Evolutionary conservation across 495 filamentous ascomycete genomes (phyloP), one percentile per base, ranked within the genome.

Genomic region (Penicillium daleae): DNA sequence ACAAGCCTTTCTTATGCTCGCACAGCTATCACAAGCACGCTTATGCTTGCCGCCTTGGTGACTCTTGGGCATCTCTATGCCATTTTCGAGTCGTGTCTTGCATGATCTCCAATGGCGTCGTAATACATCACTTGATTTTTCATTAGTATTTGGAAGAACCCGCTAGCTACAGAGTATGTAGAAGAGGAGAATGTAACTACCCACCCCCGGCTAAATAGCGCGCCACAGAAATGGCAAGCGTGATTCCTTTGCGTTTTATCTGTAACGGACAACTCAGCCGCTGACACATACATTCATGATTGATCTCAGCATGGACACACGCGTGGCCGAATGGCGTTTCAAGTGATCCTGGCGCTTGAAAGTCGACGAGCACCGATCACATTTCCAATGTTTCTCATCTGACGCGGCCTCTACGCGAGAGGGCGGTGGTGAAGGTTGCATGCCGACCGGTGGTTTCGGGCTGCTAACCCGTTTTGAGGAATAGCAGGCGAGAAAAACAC

Each of bases 101-200:
- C 73, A 76, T 32, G 74, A 70, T 65, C 73, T 76, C 74, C 74
- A 76, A 37, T 76, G 76, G 22, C 74, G 63, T 6, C 76, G 70
- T 21, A 78, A 56, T 0, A 70, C 72, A 39, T 76, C 76, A 10
- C 74, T 76, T 26, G 31, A 42, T 21, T 54, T 13, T 9, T 33
- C 17, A 22, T 33, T 15, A 40, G 17, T 24, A 13, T 10, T 46
- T 46, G 35, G 13, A 35, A 35, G 33, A 12, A 9, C 1, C 9
- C 33, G 4, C 9, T 35, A 10, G 7, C 29, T 31, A 31, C 29
- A 13, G 29, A 8, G 59, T 26, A 19, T 8, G 0, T 6, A 42
- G 37, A 46, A 46, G 31, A 13, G 22, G 15, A 65, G 52, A 22
- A 26, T 33, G 17, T 42, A 1, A 9, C 29, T 24, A 71, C 76